phyloP scores from a whole-genome alignment of 345 rosid genomes.

The Psidium guajava region DNA sequence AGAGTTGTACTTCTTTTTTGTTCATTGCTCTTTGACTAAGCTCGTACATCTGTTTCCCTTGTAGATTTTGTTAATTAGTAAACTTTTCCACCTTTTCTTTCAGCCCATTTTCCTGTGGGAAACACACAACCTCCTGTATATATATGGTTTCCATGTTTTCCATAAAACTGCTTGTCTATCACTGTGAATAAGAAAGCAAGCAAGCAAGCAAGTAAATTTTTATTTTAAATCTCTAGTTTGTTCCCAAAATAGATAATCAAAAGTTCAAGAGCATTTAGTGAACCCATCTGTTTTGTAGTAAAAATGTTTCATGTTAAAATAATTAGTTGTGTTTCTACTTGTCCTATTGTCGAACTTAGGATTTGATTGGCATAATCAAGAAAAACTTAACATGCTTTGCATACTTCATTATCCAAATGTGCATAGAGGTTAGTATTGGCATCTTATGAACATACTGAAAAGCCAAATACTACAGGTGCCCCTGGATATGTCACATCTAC shows the following conservation, averaged over 20 bases:
- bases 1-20: background rate
- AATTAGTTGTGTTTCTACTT: background rate
- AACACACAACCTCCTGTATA: background rate
- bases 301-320: background rate
- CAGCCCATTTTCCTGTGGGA: background rate
- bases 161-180: background rate
- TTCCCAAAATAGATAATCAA: background rate
- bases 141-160: background rate
- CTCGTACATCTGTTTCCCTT: background rate
- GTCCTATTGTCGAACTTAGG: background rate
- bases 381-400: background rate
- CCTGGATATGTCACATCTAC: slow-evolving; percentile 79
- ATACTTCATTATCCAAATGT: background rate
- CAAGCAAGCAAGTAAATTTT: background rate
- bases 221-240: background rate
- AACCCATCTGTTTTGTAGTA: background rate
- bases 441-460: background rate
- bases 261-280: background rate
- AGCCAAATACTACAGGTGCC: slow-evolving; percentile 43
- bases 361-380: background rate
- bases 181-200: background rate
- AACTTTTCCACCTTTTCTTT: background rate
- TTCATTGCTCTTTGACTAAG: background rate
- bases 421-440: background rate
- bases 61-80: background rate